Conservation (phyloP, 2,329 filamentous ascomycete genomes). For the Xylaria sp. region DNA sequence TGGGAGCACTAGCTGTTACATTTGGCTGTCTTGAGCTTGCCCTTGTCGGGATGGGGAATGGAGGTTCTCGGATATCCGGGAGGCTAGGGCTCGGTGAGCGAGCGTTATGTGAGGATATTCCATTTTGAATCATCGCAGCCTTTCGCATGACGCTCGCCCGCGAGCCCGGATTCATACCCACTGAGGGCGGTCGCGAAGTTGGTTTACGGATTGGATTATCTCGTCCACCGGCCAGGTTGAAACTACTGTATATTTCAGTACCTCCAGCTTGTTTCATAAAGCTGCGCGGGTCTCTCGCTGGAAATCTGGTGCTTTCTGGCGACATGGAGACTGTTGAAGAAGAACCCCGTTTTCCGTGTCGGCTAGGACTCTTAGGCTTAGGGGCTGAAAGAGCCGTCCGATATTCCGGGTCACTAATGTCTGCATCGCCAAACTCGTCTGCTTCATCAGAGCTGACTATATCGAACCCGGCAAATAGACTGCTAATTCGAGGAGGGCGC, state of each 20-base stretch:
- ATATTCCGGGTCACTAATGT: conserved; percentile 74
- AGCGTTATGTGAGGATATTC: conserved; percentile 74
- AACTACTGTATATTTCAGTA: conserved; percentile 60
- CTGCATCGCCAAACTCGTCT: conserved; percentile 70
- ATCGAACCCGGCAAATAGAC: conserved; percentile 88
- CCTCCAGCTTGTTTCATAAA: conserved; percentile 51
- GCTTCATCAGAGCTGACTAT: conserved; percentile 74
- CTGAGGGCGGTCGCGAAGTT: conserved; percentile 46
- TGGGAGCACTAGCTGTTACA: conserved; percentile 70
- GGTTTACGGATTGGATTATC: conserved; percentile 49
- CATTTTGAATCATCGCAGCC: conserved; percentile 82
- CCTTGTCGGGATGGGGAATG: conserved; percentile 90
- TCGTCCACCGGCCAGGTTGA: conserved; percentile 50
- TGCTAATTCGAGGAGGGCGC: conserved; percentile 80
- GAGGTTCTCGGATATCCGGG: conserved; percentile 72
- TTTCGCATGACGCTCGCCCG: conserved; percentile 76
- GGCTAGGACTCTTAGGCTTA: conserved; percentile 58
- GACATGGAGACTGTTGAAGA: conserved; percentile 54
- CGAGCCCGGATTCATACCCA: conserved; percentile 55
- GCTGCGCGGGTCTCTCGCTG: conserved; percentile 46
- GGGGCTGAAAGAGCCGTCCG: conserved; percentile 74
- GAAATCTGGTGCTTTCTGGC: conserved; percentile 54
- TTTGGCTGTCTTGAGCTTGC: conserved; percentile 85
- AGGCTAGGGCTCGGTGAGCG: conserved; percentile 74
- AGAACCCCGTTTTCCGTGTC: conserved; percentile 57